Evolutionary conservation across 2,329 filamentous ascomycete genomes (phyloP), one percentile per base, ranked within the genome.

Genomic region (Diaporthe destruens): DNA sequence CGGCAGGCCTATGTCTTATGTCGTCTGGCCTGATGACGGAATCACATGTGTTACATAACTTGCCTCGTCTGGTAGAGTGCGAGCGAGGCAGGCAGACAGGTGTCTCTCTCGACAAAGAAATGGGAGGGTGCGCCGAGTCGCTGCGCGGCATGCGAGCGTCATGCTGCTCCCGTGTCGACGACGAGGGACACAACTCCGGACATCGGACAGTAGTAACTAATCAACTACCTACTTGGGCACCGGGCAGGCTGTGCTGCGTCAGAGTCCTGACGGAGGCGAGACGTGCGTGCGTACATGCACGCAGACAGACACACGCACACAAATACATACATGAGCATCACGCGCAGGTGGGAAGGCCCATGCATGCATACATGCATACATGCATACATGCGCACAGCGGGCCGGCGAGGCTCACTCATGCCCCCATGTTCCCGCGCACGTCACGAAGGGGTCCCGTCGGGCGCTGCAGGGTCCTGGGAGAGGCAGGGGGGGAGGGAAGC

Each of bases 401-500:
- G 34, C n/a, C n/a, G 11, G 34, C 7, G 34, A 36, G 34, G 34
- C 34, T 36, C 34, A 36, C 11, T 9, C 34, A 9, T 36, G 9
- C 34, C 25, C 9, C 54, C 8, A 56, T 23, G 25, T n/a, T n/a
- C n/a, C n/a, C n/a, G n/a, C n/a, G 32, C 29, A 56, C 54, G 8
- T 47, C 5, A 12, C 29, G 14, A 9, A 2, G 2, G 18, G 32
- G n/a, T n/a, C 7, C 18, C 20, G 32, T 36, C 54, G 29, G 29
- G 20, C 36, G 9, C 54, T 56, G 54, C 54, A 56, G 54, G 54
- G 54, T 36, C 32, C 54, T 56, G 54, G 54, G 54, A n/a, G n/a
- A n/a, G n/a, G n/a, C n/a, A n/a, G n/a, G n/a, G n/a, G n/a, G n/a
- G n/a, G n/a, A 29, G 23, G 29, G 29, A 36, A 55, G 25, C 1